Percentiles rank a stretch among this genome's conserved stretches.
These are phyloP conservation scores for Yarrowia osloensis DNA, from an alignment of 805 yeast genomes.

Conservation along the genomic window DNA sequence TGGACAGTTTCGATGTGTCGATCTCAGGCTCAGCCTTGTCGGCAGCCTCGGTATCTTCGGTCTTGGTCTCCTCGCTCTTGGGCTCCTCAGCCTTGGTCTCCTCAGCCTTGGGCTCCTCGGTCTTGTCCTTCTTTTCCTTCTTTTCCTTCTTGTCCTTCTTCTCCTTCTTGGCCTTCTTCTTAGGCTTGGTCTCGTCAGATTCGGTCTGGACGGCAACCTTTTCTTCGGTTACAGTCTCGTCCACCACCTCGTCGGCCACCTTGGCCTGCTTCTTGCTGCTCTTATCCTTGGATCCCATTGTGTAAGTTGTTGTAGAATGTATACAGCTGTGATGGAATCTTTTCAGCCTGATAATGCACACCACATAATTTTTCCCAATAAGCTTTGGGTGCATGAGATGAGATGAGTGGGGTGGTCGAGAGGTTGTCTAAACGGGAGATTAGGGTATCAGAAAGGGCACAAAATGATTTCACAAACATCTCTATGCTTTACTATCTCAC, in stretches of 20 bases:
- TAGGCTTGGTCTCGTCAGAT: not conserved
- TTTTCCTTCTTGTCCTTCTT: not conserved
- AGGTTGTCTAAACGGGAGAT: too few species aligned
- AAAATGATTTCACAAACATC: too few species aligned
- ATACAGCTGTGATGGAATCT: not conserved
- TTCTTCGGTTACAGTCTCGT: not conserved
- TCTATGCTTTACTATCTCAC: too few species aligned
- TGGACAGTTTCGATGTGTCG: conserved; percentile 37
- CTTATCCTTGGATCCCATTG: conserved; percentile 19
- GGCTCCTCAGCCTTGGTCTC: not conserved
- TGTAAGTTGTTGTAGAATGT: not conserved
- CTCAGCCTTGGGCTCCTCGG: not conserved
- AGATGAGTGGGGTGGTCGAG: not conserved
- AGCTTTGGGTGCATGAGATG: conserved; percentile 3
- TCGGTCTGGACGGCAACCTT: too few species aligned
- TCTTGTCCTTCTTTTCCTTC: not conserved
- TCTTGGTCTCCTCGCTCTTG: not conserved
- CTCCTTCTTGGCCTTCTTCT: not conserved
- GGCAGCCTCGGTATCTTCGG: not conserved
- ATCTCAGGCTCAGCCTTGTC: not conserved
- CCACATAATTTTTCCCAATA: conserved; percentile 20
- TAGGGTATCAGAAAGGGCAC: too few species aligned
- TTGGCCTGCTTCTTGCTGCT: conserved; percentile 10
- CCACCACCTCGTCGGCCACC: not conserved
- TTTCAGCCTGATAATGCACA: conserved; percentile 21